Evolutionary conservation across 2,329 filamentous ascomycete genomes (phyloP).

Genomic region (Sclerotiophoma versabilis): DNA sequence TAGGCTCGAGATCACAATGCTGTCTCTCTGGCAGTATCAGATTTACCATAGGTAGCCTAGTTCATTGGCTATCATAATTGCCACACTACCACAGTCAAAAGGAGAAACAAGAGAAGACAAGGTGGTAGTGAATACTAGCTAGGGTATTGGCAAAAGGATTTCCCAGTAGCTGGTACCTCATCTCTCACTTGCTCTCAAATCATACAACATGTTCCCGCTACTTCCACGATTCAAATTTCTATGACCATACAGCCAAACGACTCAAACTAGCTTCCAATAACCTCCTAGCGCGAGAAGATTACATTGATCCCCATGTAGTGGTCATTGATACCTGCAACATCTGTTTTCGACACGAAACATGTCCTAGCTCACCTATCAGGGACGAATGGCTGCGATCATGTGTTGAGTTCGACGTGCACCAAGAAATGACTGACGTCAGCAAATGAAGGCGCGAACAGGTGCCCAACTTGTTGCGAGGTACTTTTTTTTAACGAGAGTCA

Average conservation of each 20-base stretch:
- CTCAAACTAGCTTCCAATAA: not conserved
- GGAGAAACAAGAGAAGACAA: too few relatives aligned
- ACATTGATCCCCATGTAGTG: not conserved
- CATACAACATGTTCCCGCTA: not conserved
- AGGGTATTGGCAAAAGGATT: too few relatives aligned
- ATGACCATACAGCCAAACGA: not conserved
- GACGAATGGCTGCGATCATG: not conserved
- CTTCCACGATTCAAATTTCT: not conserved
- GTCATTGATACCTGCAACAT: not conserved
- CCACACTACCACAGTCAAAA: too few relatives aligned
- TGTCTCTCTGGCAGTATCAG: too few relatives aligned
- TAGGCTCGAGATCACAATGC: too few relatives aligned
- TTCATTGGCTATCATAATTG: too few relatives aligned
- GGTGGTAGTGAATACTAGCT: too few relatives aligned
- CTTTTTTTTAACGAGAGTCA: not conserved
- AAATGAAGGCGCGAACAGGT: not conserved
- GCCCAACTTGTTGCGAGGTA: not conserved
- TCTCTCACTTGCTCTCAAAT: not conserved
- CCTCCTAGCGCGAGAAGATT: not conserved
- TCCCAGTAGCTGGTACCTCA: not conserved
- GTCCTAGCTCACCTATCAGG: not conserved
- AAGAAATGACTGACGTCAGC: not conserved
- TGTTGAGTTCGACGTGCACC: not conserved
- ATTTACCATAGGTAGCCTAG: too few relatives aligned
- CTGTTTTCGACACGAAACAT: too few relatives aligned